Evolutionary conservation across 228 moss, liverwort and hornwort species (phyloP), one percentile per base, ranked within the genome.

Genomic region (Sphagnum fallax): DNA sequence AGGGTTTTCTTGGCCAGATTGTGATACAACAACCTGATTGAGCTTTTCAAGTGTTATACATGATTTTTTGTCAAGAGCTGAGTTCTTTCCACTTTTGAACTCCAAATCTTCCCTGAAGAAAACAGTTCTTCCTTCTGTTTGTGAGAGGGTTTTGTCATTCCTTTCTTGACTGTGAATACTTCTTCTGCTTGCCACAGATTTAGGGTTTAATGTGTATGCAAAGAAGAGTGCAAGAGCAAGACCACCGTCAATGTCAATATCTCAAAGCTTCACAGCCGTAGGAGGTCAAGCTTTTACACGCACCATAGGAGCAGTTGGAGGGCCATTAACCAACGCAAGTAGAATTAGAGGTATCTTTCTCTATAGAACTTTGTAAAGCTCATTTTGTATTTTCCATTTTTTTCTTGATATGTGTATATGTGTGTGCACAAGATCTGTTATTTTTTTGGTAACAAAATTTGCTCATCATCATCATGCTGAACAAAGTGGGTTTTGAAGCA

Each of bases 201-300:
- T 72, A 49, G 81, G 79, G 47, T 72, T 63, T 51, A 81, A 88
- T 69, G 9, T 82, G 47, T 81, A 84, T 53, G 69, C 72, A 65
- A 76, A 77, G 62, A 83, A 77, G 73, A 78, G 48, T 68, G 76
- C 82, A 61, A 79, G 81, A 67, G 72, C 73, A 60, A 73, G 82
- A 78, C 87, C 87, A n/a, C 92, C 89, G 16, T 78, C 87, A 0
- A 87, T 89, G 90, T 95, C 90, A 8, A 72, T 94, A 50, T 82
- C 91, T 6, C 89, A 92, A 32, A 72, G 81, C 9, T 85, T 92
- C 48, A 79, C 88, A 51, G 47, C 81, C 10, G 82, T 70, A 60
- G 77, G 65, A 70, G 79, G 76, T 52, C 81, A 67, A 66, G 82
- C 82, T 48, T 76, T 88, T 53, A 85, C 69, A 10, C 83, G 79